A percentile compares a stretch with the other conserved stretches of the same genome.
Conservation (phyloP, 192 early-diverging fungal genomes). For the Funneliformis mosseae region DNA sequence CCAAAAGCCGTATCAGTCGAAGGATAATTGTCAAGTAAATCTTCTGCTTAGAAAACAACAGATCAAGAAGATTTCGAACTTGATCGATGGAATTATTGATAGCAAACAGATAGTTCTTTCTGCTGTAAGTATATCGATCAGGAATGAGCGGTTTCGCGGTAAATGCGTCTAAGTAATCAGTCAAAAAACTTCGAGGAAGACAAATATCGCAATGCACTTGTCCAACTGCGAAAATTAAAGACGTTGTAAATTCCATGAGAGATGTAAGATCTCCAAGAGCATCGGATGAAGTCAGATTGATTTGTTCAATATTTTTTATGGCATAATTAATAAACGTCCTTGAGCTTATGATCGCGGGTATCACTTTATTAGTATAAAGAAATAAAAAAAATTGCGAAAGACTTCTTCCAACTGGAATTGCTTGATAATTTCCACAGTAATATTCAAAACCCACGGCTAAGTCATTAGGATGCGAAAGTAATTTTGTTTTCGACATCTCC, state of each 20-base stretch:
- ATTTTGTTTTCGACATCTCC: neutral
- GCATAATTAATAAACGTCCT: constrained; percentile 8
- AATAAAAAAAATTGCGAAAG: neutral
- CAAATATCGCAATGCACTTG: neutral
- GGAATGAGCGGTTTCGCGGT: neutral
- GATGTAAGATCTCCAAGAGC: constrained; percentile 7
- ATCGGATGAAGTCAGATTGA: neutral
- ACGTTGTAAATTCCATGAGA: constrained; percentile 14
- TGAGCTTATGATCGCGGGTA: neutral
- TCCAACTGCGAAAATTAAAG: constrained; percentile 2
- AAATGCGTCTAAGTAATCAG: neutral
- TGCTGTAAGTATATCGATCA: neutral
- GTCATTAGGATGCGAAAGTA: neutral
- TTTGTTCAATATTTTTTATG: neutral
- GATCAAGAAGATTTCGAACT: neutral
- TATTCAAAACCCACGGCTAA: neutral
- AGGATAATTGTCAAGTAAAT: neutral
- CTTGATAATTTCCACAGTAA: neutral
- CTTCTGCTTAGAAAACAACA: neutral
- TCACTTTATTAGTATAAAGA: neutral
- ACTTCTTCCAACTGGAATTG: neutral
- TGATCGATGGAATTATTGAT: neutral
- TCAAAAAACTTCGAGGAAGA: constrained; percentile 15
- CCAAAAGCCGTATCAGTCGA: constrained; percentile 10
- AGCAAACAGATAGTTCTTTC: neutral